Percentiles rank a stretch among this genome's conserved stretches.
These are phyloP conservation scores for Tricharina praecox DNA, from an alignment of 495 filamentous ascomycete species.

Conservation along the genomic window DNA sequence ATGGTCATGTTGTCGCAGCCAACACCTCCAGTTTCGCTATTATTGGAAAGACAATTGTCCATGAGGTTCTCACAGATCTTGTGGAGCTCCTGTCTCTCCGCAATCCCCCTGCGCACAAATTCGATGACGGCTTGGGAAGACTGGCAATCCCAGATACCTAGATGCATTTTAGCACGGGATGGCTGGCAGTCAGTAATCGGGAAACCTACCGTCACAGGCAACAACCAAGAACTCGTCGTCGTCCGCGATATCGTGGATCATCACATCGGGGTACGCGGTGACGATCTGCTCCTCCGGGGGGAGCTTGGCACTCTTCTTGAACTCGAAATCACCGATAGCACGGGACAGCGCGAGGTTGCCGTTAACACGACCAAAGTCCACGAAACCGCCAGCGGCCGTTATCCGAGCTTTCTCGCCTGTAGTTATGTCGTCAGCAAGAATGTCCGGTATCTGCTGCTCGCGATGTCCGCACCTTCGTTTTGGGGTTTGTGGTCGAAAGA, in stretches of 20 bases:
- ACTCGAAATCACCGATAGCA: slow-evolving; percentile 97
- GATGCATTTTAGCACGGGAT: slow-evolving; percentile 23
- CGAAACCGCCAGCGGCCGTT: slow-evolving; percentile 86
- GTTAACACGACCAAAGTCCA: slow-evolving; percentile 96
- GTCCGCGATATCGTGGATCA: slow-evolving; percentile 68
- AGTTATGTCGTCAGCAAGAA: slow-evolving; percentile 6
- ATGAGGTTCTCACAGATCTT: slow-evolving; percentile 99
- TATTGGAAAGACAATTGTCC: slow-evolving; percentile 95
- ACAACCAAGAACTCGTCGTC: slow-evolving; percentile 96
- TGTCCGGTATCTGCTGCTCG: background rate
- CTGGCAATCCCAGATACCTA: slow-evolving; percentile 99
- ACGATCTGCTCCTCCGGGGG: slow-evolving; percentile 95
- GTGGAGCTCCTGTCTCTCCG: slow-evolving; percentile 79
- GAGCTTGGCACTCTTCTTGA: slow-evolving; percentile 96
- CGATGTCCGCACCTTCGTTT: slow-evolving; percentile 58
- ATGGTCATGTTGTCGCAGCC: slow-evolving; percentile 99
- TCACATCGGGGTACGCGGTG: slow-evolving; percentile 87
- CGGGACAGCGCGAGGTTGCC: slow-evolving; percentile 95
- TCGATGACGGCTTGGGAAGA: slow-evolving; percentile 94
- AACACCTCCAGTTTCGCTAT: slow-evolving; percentile 93
- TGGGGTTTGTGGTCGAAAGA: slow-evolving; percentile 98
- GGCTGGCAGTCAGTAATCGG: background rate
- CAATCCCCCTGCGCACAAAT: slow-evolving; percentile 89
- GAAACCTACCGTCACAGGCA: slow-evolving; percentile 71
- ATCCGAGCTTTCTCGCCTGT: slow-evolving; percentile 91